Evolutionary conservation across 169 alveolate genomes (phyloP).

Genomic region (Plasmodium chabaudi): DNA sequence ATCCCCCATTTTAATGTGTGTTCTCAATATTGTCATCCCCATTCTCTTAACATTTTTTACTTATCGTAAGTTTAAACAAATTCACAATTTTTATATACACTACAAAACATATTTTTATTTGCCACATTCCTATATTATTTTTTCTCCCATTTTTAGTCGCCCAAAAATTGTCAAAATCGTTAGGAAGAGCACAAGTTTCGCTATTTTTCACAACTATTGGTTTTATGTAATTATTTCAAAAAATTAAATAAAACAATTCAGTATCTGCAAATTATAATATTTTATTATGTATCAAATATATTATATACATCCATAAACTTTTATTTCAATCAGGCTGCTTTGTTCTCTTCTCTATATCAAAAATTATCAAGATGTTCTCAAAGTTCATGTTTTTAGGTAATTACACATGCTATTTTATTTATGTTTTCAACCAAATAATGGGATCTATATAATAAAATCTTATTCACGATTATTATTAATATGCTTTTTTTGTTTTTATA

Average conservation of each 20-base stretch:
- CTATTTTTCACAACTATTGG: slow-evolving; percentile 65
- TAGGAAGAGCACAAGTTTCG: slow-evolving; percentile 75
- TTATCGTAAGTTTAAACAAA: slow-evolving; percentile 10
- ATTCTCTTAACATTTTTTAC: slow-evolving; percentile 52
- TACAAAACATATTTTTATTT: neutral
- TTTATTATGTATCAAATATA: neutral
- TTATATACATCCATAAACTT: neutral
- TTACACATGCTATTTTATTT: neutral
- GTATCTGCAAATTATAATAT: neutral
- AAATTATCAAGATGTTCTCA: slow-evolving; percentile 55
- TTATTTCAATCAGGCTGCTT: slow-evolving; percentile 20
- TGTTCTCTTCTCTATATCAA: slow-evolving; percentile 44
- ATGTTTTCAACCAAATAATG: neutral
- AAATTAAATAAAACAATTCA: neutral
- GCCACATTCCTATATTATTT: neutral
- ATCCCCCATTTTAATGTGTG: slow-evolving; percentile 56
- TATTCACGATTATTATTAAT: neutral
- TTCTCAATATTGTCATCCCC: slow-evolving; percentile 61
- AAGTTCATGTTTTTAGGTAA: slow-evolving; percentile 65
- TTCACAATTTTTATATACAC: too few species aligned
- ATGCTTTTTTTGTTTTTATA: neutral
- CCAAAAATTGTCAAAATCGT: slow-evolving; percentile 58
- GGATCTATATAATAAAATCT: neutral
- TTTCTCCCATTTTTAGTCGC: slow-evolving; percentile 28
- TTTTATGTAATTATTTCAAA: slow-evolving; percentile 43